Evolutionary conservation across 2,329 filamentous ascomycete genomes (phyloP).

Genomic region (Scedosporium minutisporum): DNA sequence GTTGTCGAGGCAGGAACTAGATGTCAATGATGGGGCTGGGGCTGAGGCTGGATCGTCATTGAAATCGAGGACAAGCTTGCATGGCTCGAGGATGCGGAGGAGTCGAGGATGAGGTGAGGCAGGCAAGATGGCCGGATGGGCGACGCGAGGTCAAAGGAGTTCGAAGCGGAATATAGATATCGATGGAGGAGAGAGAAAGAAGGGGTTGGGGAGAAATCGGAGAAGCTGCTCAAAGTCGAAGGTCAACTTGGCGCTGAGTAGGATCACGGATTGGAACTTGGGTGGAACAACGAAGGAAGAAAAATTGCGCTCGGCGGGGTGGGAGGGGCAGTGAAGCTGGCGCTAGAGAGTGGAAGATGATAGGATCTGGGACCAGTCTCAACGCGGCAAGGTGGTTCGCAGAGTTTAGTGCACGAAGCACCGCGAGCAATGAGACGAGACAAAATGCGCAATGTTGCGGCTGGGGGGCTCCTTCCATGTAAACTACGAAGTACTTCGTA

Average conservation of each 20-base stretch:
- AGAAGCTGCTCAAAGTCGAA: background rate
- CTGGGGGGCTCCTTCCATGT: no score
- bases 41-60: background rate
- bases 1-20: background rate
- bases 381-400: background rate
- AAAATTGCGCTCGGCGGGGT: slow-evolving; percentile 2
- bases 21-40: background rate
- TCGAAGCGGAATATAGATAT: no score
- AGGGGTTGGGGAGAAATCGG: background rate
- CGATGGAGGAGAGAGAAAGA: background rate
- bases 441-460: no score
- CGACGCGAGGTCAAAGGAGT: no score
- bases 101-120: no score
- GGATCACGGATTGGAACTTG: background rate
- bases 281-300: background rate
- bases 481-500: no score
- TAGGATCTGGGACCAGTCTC: background rate
- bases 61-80: background rate
- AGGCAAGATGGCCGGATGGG: no score
- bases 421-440: no score
- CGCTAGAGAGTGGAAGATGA: background rate
- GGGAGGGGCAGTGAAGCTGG: slow-evolving; percentile 1
- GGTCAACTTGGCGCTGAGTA: background rate
- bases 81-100: no score
- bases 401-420: no score